Evolutionary conservation across 2,329 filamentous ascomycete genomes (phyloP).

Genomic region (Ceratocystis albifundus): DNA sequence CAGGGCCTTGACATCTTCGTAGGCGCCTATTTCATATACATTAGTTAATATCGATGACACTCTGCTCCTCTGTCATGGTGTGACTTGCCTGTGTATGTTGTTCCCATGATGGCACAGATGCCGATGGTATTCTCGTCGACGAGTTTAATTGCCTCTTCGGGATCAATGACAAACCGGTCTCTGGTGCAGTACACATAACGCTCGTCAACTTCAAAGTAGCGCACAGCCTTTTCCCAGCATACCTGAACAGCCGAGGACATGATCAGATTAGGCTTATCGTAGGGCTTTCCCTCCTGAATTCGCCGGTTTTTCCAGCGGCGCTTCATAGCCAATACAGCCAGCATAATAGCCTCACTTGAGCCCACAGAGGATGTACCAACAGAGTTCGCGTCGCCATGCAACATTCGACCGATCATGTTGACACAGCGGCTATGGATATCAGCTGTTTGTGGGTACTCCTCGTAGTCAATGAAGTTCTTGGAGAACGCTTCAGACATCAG

Average conservation of each 20-base stretch:
- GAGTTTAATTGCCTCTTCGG: constrained; percentile 47
- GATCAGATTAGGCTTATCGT: constrained; percentile 74
- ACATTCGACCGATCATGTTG: constrained; percentile 79
- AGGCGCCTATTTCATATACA: constrained; percentile 41
- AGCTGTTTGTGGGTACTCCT: constrained; percentile 69
- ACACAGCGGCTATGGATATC: constrained; percentile 89
- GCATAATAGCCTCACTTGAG: constrained; percentile 80
- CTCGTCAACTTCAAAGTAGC: constrained; percentile 90
- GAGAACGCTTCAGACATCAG: constrained; percentile 86
- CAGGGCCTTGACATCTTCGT: constrained; percentile 85
- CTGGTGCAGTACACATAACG: constrained; percentile 57
- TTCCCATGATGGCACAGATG: constrained; percentile 82
- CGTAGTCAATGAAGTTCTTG: constrained; percentile 92
- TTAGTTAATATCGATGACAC: neutral
- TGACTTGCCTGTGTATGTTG: constrained; percentile 68
- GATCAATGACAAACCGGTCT: constrained; percentile 53
- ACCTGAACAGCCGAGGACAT: constrained; percentile 93
- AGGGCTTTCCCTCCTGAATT: constrained; percentile 69
- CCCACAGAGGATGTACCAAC: constrained; percentile 84
- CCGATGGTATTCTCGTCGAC: constrained; percentile 69
- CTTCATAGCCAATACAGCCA: constrained; percentile 83
- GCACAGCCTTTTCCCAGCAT: constrained; percentile 86
- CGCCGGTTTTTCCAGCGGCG: constrained; percentile 83
- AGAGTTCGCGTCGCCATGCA: constrained; percentile 58
- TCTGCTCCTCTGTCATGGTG: neutral